phyloP scores from a whole-genome alignment of 176 grass and related monocot species.

The Oryza longistaminata region DNA sequence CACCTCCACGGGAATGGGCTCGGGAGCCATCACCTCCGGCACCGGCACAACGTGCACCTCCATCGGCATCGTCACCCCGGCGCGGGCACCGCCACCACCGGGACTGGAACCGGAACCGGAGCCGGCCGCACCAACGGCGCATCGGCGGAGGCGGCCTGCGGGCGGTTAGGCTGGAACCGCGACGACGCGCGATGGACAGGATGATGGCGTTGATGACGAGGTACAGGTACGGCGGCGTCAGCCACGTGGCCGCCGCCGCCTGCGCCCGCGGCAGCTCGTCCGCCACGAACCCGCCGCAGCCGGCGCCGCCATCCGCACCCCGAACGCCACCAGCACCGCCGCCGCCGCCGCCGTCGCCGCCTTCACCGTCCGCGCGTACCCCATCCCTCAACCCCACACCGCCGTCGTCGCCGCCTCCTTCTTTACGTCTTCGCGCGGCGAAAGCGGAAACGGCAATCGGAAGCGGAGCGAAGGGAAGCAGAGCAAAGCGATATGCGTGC shows the following conservation, averaged over 20 bases:
- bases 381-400: conserved; percentile 40
- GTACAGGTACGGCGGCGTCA: conserved; percentile 90
- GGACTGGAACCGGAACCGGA: conserved; percentile 13
- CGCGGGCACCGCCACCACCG: background rate
- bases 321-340: conserved; percentile 46
- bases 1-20: background rate
- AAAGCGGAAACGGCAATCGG: background rate
- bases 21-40: background rate
- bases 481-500: background rate
- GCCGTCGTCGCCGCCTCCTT: background rate
- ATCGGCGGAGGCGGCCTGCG: background rate
- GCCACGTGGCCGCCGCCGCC: conserved; percentile 45
- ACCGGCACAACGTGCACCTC: background rate
- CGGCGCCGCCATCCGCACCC: conserved; percentile 45
- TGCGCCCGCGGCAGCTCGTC: conserved; percentile 67
- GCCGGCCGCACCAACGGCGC: background rate
- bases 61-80: background rate
- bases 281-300: conserved; percentile 41
- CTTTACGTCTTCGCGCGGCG: background rate
- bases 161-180: conserved; percentile 49
- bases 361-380: conserved; percentile 46
- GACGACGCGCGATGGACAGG: conserved; percentile 86
- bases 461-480: background rate
- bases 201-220: conserved; percentile 97
- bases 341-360: conserved; percentile 27